Conservation (phyloP, 2,329 filamentous ascomycete species). For the Gnomoniopsis smithogilvyi region DNA sequence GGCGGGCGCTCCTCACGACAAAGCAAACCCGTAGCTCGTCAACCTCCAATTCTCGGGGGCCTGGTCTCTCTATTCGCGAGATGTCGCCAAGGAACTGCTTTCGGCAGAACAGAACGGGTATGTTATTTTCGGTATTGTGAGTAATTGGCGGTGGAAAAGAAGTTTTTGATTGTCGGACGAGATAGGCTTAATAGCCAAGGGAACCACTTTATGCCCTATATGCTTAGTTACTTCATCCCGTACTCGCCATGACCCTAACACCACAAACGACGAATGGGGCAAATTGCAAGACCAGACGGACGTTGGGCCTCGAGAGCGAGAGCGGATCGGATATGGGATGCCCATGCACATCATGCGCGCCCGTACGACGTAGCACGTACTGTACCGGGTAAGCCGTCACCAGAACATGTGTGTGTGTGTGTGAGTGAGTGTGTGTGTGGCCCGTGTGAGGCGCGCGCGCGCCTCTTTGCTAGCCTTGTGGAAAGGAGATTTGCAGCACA, state of each 20-base stretch:
- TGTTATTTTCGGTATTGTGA: not conserved
- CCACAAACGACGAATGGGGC: not conserved
- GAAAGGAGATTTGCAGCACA: not conserved
- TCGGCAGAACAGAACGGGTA: not conserved
- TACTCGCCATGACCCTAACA: not conserved
- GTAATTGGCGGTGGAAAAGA: not conserved
- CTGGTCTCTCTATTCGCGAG: not conserved
- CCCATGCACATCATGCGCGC: not conserved
- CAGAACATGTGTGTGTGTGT: too few relatives aligned
- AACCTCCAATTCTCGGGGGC: not conserved
- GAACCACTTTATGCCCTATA: not conserved
- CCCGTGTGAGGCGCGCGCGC: too few relatives aligned
- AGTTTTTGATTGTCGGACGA: too few relatives aligned
- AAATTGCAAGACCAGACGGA: not conserved
- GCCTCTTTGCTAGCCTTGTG: not conserved
- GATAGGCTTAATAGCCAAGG: too few relatives aligned
- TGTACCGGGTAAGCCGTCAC: not conserved
- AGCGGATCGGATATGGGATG: not conserved
- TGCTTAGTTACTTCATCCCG: not conserved
- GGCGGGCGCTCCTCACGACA: not conserved
- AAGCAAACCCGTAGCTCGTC: not conserved
- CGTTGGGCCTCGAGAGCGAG: not conserved
- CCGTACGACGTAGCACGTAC: not conserved
- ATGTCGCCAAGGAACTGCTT: not conserved
- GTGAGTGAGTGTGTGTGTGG: too few relatives aligned